Conservation (phyloP, 2,329 filamentous ascomycete species). For the Hirsutella rhossiliensis region DNA sequence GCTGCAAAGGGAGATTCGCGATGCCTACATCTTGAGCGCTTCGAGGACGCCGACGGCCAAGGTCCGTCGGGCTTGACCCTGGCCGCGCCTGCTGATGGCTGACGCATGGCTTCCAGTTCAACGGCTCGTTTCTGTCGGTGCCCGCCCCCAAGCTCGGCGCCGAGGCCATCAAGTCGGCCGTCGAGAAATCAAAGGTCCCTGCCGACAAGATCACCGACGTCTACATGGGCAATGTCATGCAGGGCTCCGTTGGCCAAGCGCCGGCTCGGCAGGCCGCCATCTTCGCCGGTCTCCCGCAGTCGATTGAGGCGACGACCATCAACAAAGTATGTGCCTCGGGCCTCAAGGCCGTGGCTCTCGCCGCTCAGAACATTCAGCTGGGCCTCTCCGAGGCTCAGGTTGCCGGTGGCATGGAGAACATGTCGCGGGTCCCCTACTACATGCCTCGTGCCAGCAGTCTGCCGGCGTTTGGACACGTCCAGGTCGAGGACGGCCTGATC, state of each 20-base stretch:
- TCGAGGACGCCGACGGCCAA: slow-evolving; percentile 83
- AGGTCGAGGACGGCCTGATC: slow-evolving; percentile 82
- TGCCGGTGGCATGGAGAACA: slow-evolving; percentile 96
- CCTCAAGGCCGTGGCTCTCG: slow-evolving; percentile 80
- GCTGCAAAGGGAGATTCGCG: slow-evolving; percentile 59
- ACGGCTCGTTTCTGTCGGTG: slow-evolving; percentile 76
- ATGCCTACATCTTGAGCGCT: slow-evolving; percentile 89
- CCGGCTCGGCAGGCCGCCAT: slow-evolving; percentile 85
- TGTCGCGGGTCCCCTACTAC: slow-evolving; percentile 90
- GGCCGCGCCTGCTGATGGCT: background rate
- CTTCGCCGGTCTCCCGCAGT: slow-evolving; percentile 72
- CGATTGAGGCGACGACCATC: slow-evolving; percentile 78
- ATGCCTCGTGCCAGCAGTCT: slow-evolving; percentile 69
- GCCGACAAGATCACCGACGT: slow-evolving; percentile 74
- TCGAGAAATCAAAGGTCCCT: slow-evolving; percentile 77
- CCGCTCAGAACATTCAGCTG: slow-evolving; percentile 89
- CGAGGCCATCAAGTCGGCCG: slow-evolving; percentile 79
- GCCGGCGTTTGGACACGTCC: slow-evolving; percentile 76
- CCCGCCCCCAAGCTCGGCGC: slow-evolving; percentile 82
- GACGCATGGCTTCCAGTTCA: slow-evolving; percentile 52
- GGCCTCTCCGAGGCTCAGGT: slow-evolving; percentile 80
- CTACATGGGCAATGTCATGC: slow-evolving; percentile 95
- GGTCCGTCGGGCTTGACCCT: slow-evolving; percentile 31
- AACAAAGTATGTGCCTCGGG: slow-evolving; percentile 98
- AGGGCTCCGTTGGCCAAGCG: slow-evolving; percentile 73